Evolutionary conservation across 768 basidiomycete genomes (phyloP).

Genomic region (Collybiopsis luxurians): DNA sequence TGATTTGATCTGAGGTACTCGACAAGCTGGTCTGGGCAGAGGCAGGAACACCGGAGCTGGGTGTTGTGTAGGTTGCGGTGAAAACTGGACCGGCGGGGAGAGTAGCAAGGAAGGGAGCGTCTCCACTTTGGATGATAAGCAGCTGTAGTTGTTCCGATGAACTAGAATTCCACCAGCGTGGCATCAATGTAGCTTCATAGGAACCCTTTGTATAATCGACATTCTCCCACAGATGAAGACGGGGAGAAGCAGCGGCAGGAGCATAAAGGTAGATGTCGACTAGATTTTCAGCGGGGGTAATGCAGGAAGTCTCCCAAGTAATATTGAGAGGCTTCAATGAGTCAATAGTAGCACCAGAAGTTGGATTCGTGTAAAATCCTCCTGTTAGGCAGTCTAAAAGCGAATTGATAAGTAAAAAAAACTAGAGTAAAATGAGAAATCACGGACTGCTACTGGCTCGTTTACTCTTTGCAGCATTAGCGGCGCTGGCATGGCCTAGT

Average conservation of each 20-base stretch:
- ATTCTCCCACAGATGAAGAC: conserved; percentile 56
- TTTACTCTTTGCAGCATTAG: conserved; percentile 3
- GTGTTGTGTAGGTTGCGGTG: conserved; percentile 54
- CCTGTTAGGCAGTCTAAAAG: conserved; percentile 51
- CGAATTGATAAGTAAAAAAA: not conserved
- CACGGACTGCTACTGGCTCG: conserved; percentile 21
- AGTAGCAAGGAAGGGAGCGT: conserved; percentile 47
- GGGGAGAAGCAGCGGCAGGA: conserved; percentile 36
- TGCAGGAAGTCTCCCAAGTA: conserved; percentile 63
- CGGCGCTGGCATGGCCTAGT: conserved; percentile 18
- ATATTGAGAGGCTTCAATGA: conserved; percentile 50
- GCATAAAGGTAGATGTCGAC: conserved; percentile 73
- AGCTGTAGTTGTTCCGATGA: conserved; percentile 50
- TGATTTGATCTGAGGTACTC: conserved; percentile 26
- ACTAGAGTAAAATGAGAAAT: conserved; percentile 12
- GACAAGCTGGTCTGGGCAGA: conserved; percentile 36
- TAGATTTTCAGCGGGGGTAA: conserved; percentile 32
- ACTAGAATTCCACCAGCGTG: conserved; percentile 73
- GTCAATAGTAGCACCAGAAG: conserved; percentile 43
- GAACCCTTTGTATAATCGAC: conserved; percentile 48
- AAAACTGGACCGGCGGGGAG: conserved; percentile 70
- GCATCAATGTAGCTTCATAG: conserved; percentile 48
- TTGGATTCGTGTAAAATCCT: conserved; percentile 60
- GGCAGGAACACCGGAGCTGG: conserved; percentile 37
- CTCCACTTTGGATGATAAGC: conserved; percentile 49